These are phyloP conservation scores for Psidium guajava DNA, from an alignment of 345 rosid species.

Conservation along the genomic window DNA sequence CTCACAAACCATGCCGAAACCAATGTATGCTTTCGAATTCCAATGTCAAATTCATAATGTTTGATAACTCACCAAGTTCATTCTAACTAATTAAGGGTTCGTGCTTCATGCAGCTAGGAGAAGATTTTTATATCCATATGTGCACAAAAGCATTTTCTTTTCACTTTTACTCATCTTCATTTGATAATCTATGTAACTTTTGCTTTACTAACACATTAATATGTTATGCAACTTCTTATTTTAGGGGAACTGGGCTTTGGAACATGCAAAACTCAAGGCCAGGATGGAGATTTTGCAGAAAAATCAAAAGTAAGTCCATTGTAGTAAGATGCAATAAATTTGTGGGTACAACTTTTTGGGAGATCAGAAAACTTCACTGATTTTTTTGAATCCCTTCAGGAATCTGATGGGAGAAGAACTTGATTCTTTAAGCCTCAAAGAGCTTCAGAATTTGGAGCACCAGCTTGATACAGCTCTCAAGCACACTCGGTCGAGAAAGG, in stretches of 20 bases:
- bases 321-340: background rate
- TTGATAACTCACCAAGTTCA: background rate
- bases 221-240: background rate
- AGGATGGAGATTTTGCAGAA: conserved; percentile 72
- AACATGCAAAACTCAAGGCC: conserved; percentile 85
- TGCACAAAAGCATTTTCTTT: background rate
- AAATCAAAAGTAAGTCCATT: conserved; percentile 53
- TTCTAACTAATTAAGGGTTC: background rate
- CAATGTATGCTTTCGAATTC: conserved; percentile 21
- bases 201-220: background rate
- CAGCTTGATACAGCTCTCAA: conserved; percentile 72
- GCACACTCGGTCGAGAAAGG: conserved; percentile 64
- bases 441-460: conserved; percentile 75
- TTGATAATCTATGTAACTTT: background rate
- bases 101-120: background rate
- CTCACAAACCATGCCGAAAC: conserved; percentile 25
- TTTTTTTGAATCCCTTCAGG: conserved; percentile 18
- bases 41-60: background rate
- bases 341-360: background rate
- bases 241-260: conserved; percentile 76
- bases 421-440: conserved; percentile 55
- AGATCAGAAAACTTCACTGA: background rate
- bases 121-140: background rate
- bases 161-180: background rate
- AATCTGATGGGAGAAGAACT: conserved; percentile 87